These are phyloP conservation scores for Tripidium arundinaceum DNA, from an alignment of 202 grass and related monocot species.

Conservation along the genomic window DNA sequence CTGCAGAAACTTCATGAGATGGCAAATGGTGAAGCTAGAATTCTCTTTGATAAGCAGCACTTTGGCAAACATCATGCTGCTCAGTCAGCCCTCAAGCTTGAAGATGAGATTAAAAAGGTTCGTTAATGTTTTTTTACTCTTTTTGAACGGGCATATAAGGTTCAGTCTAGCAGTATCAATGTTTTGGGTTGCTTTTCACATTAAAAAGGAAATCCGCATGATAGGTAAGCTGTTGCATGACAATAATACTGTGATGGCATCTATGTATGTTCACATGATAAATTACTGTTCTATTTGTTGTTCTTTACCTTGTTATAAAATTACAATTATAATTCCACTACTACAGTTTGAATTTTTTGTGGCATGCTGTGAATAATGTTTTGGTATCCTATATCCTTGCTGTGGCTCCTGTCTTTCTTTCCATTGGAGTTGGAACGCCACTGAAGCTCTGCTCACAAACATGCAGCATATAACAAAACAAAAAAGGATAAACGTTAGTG, in stretches of 20 bases:
- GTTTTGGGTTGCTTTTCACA: conserved; percentile 7
- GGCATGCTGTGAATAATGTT: not conserved
- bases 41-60: conserved; percentile 86
- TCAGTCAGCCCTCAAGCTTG: conserved; percentile 65
- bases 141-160: not conserved
- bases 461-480: conserved; percentile 21
- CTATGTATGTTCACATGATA: not conserved
- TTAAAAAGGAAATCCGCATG: not conserved
- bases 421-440: not conserved
- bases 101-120: conserved; percentile 94
- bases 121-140: not conserved
- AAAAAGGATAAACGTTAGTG: conserved; percentile 28
- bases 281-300: not conserved
- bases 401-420: not conserved
- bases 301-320: not conserved
- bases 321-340: not conserved
- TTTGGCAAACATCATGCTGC: conserved; percentile 85
- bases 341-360: not conserved
- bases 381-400: too few relatives aligned
- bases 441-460: conserved; percentile 48
- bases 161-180: not conserved
- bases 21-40: conserved; percentile 52
- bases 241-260: not conserved
- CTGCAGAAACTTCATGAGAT: conserved; percentile 66
- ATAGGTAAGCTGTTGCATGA: not conserved